Base-by-base conservation (phyloP, 257 asterid species). In the Parsonsia alboflavescens region DNA sequence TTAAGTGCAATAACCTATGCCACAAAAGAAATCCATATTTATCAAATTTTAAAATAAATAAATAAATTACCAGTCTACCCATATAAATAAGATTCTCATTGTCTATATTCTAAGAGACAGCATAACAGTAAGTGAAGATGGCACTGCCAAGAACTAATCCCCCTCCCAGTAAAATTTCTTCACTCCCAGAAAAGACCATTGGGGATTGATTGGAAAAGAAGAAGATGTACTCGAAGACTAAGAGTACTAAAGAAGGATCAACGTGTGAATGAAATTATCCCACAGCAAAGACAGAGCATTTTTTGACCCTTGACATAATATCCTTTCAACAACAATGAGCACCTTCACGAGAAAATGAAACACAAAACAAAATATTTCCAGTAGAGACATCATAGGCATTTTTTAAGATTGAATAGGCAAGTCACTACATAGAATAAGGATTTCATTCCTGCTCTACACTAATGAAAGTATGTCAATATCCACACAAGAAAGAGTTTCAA, bases 1-100 rank as follows among this genome's bases (percentile, higher is more conserved):
- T 95, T 90, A 22, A 95, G 90, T 42, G 99, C 91, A 53, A 95
- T 83, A 26, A 95, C 99, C 99, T 94, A 87, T 75, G 52, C 12
- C 53, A 75, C 17, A 66, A 52, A 66, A 42, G 22, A 75, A 33
- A 3, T 8, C 46, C 44, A 26, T 6, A 48, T 46, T 44, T 68
- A 59, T 33, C 39, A 33, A 33, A 33, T 33, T 33, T 33, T 59
- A 58, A 17, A 11, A 59, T 42, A 42, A 42, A 36, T 59, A 26
- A 26, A 59, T n/a, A n/a, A n/a, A n/a, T n/a, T n/a, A n/a, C n/a
- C n/a, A n/a, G n/a, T n/a, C 2, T 33, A 59, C 45, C 13, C 22
- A 0, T 2, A 15, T 61, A 33, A 62, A 33, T 16, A 30, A 10
- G 12, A 61, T 10, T 28, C 15, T 12, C 24, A 33, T 2, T 13